Evolutionary conservation across 2,329 filamentous ascomycete species (phyloP).

Genomic region (Fusarium coffeatum): DNA sequence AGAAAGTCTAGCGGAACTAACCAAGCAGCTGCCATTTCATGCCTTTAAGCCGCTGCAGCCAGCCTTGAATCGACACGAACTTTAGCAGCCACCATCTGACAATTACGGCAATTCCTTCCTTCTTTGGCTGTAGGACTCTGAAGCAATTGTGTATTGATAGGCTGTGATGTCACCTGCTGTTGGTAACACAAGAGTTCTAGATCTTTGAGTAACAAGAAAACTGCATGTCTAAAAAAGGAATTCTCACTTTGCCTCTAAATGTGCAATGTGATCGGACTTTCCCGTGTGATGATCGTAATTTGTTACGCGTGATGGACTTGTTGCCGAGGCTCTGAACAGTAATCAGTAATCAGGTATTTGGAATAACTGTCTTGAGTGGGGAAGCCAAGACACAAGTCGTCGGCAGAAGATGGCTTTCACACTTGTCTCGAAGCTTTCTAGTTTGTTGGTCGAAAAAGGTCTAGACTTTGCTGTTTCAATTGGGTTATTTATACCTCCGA

Average conservation of each 20-base stretch:
- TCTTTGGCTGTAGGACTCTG: neutral
- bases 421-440: neutral
- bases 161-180: neutral
- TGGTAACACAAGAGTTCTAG: conserved; percentile 1
- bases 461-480: neutral
- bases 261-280: neutral
- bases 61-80: conserved; percentile 1
- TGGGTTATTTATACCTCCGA: neutral
- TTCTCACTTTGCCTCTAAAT: neutral
- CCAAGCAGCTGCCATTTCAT: neutral
- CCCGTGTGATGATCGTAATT: neutral
- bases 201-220: neutral
- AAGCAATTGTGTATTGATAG: neutral
- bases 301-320: neutral
- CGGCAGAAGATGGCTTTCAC: neutral
- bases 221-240: neutral
- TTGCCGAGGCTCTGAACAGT: neutral
- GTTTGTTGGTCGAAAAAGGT: neutral
- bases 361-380: neutral
- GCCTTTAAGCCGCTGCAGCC: neutral
- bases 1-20: neutral
- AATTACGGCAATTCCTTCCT: neutral
- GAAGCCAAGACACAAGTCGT: neutral
- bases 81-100: conserved; percentile 5
- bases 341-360: conserved; percentile 6